Evolutionary conservation across 257 asterid species (phyloP).

Genomic region (Linaria vulgaris): DNA sequence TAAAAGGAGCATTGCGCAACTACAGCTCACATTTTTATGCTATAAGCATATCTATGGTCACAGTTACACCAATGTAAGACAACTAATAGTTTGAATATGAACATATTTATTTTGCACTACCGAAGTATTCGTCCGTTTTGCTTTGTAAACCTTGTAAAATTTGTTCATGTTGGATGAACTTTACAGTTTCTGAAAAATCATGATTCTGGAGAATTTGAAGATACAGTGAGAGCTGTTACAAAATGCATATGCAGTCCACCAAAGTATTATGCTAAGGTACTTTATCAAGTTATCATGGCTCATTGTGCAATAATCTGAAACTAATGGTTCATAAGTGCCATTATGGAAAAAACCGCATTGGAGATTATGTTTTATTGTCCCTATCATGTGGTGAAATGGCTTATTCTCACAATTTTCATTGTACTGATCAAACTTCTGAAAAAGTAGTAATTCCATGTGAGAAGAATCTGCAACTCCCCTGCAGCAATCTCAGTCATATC

Average conservation of each 20-base stretch:
- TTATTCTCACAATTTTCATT: no score
- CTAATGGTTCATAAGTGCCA: not conserved
- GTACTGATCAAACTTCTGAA: not conserved
- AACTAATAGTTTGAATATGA: not conserved
- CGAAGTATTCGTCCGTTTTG: no score
- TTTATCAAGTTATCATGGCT: not conserved
- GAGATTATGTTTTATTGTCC: no score
- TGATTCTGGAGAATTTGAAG: conserved; percentile 58
- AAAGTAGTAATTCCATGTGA: no score
- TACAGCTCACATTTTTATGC: conserved; percentile 48
- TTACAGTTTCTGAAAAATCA: conserved; percentile 50
- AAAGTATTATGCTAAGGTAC: conserved; percentile 64
- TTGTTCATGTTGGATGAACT: not conserved
- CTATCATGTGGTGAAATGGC: no score
- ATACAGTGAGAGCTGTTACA: conserved; percentile 46
- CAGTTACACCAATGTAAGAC: conserved; percentile 51
- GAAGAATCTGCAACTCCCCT: no score
- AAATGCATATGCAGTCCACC: conserved; percentile 64
- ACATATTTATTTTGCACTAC: not conserved
- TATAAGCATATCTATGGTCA: conserved; percentile 73
- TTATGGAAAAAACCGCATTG: not conserved
- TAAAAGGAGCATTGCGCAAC: conserved; percentile 73
- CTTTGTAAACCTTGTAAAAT: not conserved
- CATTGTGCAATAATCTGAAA: not conserved
- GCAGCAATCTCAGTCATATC: conserved; percentile 3